Evolutionary conservation across 176 grass and related monocot species (phyloP).

Genomic region (Zizania latifolia): DNA sequence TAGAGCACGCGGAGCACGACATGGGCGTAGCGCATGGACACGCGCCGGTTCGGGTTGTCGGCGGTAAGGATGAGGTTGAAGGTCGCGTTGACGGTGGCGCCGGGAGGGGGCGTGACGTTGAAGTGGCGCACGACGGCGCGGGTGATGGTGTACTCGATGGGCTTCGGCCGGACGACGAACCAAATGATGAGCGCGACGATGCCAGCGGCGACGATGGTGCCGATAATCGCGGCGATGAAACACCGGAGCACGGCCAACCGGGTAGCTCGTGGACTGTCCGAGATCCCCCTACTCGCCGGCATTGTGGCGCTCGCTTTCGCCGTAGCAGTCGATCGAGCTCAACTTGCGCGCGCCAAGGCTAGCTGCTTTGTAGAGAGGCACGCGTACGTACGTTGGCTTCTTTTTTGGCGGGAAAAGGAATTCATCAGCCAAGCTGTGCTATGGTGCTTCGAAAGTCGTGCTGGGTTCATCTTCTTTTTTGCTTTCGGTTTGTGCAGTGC

Average conservation of each 20-base stretch:
- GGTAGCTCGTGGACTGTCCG: background rate
- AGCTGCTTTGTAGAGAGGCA: slow-evolving; percentile 23
- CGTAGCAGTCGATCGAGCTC: too few species aligned
- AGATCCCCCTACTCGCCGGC: background rate
- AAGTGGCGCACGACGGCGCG: slow-evolving; percentile 39
- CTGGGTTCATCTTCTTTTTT: background rate
- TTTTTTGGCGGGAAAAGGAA: slow-evolving; percentile 51
- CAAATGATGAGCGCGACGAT: slow-evolving; percentile 62
- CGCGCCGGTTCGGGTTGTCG: slow-evolving; percentile 59
- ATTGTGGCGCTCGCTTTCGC: background rate
- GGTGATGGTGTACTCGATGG: slow-evolving; percentile 59
- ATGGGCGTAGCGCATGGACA: slow-evolving; percentile 60
- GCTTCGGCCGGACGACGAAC: slow-evolving; percentile 61
- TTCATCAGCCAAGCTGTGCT: background rate
- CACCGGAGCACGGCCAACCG: slow-evolving; percentile 39
- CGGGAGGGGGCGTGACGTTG: slow-evolving; percentile 41
- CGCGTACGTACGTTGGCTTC: slow-evolving; percentile 12
- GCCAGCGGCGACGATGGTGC: slow-evolving; percentile 40
- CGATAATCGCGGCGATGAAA: slow-evolving; percentile 25
- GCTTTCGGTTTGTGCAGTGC: slow-evolving; percentile 28
- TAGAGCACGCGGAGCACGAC: slow-evolving; percentile 47
- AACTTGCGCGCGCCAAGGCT: too few species aligned
- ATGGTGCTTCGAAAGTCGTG: slow-evolving; percentile 29
- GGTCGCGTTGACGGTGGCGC: slow-evolving; percentile 41
- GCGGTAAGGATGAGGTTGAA: slow-evolving; percentile 60